Evolutionary conservation across 1,139 yeast genomes (phyloP).

Genomic region (Hansenula sp.): DNA sequence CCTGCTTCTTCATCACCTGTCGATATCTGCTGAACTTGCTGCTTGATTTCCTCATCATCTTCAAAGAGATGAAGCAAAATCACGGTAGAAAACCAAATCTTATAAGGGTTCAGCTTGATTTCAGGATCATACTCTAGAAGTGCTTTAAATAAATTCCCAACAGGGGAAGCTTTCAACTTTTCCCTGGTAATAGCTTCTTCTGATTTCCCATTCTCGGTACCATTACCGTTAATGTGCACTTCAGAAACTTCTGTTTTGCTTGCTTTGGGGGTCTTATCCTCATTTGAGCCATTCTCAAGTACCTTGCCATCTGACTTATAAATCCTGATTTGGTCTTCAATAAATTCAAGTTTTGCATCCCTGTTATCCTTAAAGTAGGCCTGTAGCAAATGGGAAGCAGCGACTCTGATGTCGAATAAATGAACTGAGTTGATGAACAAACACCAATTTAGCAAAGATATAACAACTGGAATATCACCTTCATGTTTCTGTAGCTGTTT

Average conservation of each 20-base stretch:
- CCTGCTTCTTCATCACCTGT: constrained; percentile 66
- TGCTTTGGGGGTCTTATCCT: not conserved
- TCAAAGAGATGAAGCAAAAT: constrained; percentile 62
- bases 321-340: constrained; percentile 55
- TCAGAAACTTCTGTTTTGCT: not conserved
- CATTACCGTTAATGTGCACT: not conserved
- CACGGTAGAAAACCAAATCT: constrained; percentile 79
- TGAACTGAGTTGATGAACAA: constrained; percentile 77
- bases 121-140: constrained; percentile 79
- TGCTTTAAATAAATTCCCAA: constrained; percentile 57
- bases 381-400: constrained; percentile 61
- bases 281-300: not conserved
- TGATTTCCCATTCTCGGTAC: not conserved
- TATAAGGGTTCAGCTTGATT: constrained; percentile 75
- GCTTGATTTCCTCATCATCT: constrained; percentile 40
- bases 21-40: constrained; percentile 48
- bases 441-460: constrained; percentile 80
- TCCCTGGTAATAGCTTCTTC: not conserved
- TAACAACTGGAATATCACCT: constrained; percentile 57
- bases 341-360: constrained; percentile 57
- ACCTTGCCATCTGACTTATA: not conserved
- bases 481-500: constrained; percentile 16
- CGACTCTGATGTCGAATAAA: constrained; percentile 73
- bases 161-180: constrained; percentile 16
- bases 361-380: constrained; percentile 66